These are phyloP conservation scores for Spatholobus suberectus DNA, from an alignment of 306 rosid genomes.

Conservation along the genomic window DNA sequence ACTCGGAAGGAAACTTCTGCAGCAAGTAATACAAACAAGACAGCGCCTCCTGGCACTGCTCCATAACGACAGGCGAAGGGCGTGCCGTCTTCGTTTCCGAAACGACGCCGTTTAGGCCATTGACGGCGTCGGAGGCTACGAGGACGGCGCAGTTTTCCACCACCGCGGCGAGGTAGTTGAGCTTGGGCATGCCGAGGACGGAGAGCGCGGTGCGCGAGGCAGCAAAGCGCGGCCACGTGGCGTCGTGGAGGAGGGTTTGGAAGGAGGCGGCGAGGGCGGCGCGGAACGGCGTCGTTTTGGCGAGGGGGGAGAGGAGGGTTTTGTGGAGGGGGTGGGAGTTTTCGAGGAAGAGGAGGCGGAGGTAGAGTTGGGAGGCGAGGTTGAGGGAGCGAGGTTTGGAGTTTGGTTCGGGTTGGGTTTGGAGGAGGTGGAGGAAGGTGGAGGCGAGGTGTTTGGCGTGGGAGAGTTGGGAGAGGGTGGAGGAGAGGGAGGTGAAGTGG, in stretches of 20 bases:
- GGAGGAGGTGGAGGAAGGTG: constrained; percentile 72
- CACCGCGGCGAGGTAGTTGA: constrained; percentile 68
- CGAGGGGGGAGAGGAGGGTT: constrained; percentile 66
- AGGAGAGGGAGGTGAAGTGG: constrained; percentile 36
- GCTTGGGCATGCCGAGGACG: constrained; percentile 77
- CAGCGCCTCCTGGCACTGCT: constrained; percentile 94
- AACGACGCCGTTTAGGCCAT: constrained; percentile 59
- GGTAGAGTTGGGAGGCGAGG: constrained; percentile 45
- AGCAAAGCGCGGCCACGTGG: constrained; percentile 41
- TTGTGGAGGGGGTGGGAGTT: constrained; percentile 78
- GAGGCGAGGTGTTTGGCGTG: constrained; percentile 46
- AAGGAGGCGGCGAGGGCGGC: constrained; percentile 51
- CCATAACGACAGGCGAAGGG: constrained; percentile 94
- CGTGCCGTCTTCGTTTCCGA: constrained; percentile 52
- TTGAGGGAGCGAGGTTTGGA: constrained; percentile 33
- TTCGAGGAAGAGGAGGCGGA: constrained; percentile 74
- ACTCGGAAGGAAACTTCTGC: constrained; percentile 76
- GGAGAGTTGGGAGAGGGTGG: constrained; percentile 31
- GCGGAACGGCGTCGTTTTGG: constrained; percentile 55
- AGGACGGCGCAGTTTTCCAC: constrained; percentile 72
- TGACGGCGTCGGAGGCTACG: constrained; percentile 63
- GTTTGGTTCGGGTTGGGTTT: constrained; percentile 51
- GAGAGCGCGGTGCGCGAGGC: constrained; percentile 76
- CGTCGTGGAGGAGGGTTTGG: constrained; percentile 51
- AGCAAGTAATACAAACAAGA: constrained; percentile 94